Evolutionary conservation across 2,329 filamentous ascomycete species (phyloP).

Genomic region (Aspergillus sp.): DNA sequence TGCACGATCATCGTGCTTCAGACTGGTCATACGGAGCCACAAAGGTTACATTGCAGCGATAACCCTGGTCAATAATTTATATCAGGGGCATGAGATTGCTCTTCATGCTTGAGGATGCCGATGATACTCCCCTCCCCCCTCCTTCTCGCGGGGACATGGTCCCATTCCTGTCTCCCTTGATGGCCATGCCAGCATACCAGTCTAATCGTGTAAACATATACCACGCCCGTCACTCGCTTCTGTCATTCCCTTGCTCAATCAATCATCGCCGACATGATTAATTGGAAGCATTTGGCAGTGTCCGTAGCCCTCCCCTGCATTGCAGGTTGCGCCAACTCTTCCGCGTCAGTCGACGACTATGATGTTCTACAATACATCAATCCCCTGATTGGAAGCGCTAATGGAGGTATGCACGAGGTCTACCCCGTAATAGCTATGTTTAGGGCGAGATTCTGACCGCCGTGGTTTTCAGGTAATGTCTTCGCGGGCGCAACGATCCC

Average conservation of each 20-base stretch:
- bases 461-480: slow-evolving; percentile 51
- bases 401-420: slow-evolving; percentile 41
- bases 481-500: slow-evolving; percentile 59
- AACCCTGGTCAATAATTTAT: neutral
- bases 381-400: slow-evolving; percentile 57
- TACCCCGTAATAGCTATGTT: too few relatives aligned
- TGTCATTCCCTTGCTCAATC: neutral
- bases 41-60: slow-evolving; percentile 6
- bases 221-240: neutral
- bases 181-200: slow-evolving; percentile 1
- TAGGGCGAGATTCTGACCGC: neutral
- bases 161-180: slow-evolving; percentile 5
- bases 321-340: slow-evolving; percentile 16
- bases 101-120: neutral
- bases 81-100: neutral
- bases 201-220: neutral
- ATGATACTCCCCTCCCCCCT: neutral
- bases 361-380: slow-evolving; percentile 51
- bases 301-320: slow-evolving; percentile 13
- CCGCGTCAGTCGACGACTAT: slow-evolving; percentile 28
- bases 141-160: neutral
- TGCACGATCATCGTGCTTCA: neutral
- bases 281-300: slow-evolving; percentile 5
- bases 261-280: slow-evolving; percentile 1
- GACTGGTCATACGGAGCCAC: neutral